Evolutionary conservation across 2,329 filamentous ascomycete species (phyloP).

Genomic region (Calonectria montana): DNA sequence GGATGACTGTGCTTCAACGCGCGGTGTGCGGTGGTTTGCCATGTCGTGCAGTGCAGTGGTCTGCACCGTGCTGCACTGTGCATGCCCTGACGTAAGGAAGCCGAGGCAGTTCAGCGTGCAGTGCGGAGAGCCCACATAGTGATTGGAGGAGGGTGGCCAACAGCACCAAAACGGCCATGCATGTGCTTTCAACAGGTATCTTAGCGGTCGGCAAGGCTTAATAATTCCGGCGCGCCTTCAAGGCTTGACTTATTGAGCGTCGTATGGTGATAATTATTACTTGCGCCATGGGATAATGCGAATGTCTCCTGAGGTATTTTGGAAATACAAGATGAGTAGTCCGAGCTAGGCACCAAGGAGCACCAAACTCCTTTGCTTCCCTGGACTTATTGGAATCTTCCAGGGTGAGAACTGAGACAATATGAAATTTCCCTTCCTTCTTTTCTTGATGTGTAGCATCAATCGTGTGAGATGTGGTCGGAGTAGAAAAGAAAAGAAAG

Average conservation of each 20-base stretch:
- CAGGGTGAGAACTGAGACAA: neutral
- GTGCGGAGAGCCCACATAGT: neutral
- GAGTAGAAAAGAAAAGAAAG: neutral
- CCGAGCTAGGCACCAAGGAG: neutral
- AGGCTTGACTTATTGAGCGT: neutral
- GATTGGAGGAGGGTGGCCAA: neutral
- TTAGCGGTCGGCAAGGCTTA: neutral
- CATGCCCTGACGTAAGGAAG: slow-evolving; percentile 11
- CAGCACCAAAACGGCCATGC: neutral
- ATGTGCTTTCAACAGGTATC: neutral
- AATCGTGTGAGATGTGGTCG: too few species aligned
- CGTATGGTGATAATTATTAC: neutral
- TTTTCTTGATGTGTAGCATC: neutral
- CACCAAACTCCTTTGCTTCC: neutral
- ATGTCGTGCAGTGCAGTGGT: neutral
- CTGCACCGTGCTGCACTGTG: neutral
- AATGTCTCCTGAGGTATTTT: neutral
- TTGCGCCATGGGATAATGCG: neutral
- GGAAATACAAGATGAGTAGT: neutral
- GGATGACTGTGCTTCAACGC: neutral
- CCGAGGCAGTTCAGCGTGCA: slow-evolving; percentile 38
- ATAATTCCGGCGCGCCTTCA: neutral
- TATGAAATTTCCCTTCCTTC: neutral
- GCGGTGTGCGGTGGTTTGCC: neutral
- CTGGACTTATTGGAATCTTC: neutral